Evolutionary conservation across 1,284 basidiomycete genomes (phyloP), one percentile per base, ranked within the genome.

Genomic region (Papiliotrema terrestris): DNA sequence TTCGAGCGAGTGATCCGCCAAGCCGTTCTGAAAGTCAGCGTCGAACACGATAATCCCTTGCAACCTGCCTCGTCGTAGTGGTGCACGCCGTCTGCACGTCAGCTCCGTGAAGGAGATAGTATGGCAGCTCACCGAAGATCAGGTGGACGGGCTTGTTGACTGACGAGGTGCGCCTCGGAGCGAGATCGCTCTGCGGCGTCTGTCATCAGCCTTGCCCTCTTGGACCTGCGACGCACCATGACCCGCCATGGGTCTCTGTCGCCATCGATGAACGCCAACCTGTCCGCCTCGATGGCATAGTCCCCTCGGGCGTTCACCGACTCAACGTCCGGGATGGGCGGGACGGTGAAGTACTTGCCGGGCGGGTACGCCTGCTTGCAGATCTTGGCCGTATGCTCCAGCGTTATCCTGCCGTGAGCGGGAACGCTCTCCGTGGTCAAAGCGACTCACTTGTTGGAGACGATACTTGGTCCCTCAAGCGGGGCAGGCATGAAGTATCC

Each of bases 321-420:
- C 1, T 84, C 86, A 45, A 94, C 80, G 65, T 94, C 87, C 0
- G 92, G 92, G 62, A 83, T 69, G 0, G 71, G 56, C 0, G 91
- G 91, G 2, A 95, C 84, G 2, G 74, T 72, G 72, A 88, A 87
- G 67, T 86, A 75, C 63, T 89, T 76, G 20, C 94, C 93, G 0
- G 86, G 83, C 1, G 84, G 86, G 76, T 84, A 97, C 0, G 91
- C 91, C 76, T 88, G 86, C 54, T 79, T 79, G 78, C 94, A 98
- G 57, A 90, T 85, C 73, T 89, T 88, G 46, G 86, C 83, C 45
- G 85, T 82, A 62, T 91, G 90, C 9, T 86, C 85, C 13, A 93
- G 80, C 2, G 86, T 88, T 44, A 95, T 83, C 83, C 87, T 90
- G 55, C 45, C 13, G 15, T 58, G 41, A 50, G 59, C 47, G 15